Evolutionary conservation across 768 basidiomycete genomes (phyloP), one percentile per base, ranked within the genome.

Genomic region (Lanmaoa pseudosensibilis): DNA sequence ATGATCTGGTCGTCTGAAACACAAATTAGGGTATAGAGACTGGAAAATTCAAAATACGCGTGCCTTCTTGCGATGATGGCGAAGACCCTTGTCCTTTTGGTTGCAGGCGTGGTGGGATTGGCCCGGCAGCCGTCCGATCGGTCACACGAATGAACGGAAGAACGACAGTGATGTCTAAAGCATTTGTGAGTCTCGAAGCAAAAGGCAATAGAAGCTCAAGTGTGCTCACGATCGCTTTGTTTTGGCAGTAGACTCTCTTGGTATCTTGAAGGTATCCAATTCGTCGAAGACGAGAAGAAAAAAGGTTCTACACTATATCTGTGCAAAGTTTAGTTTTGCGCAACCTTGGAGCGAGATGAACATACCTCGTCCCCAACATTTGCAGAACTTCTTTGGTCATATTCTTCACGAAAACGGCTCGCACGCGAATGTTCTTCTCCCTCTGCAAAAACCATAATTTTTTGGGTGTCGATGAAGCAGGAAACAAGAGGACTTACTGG

Each of bases 191-290:
- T n/a, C 21, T 48, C 25, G 10, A 13, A 45, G 19, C 12, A 25
- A 33, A 43, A 16, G 12, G n/a, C 5, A 50, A 65, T 13, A 59
- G 48, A 77, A 72, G 9, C 2, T 30, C 6, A 33, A 33, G 77
- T 73, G 40, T 69, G 23, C 83, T 61, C 60, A 86, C 83, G 84
- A 69, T 86, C 85, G 61, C 82, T 78, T 45, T 70, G 38, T 2
- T 69, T 68, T 16, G 65, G 63, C 5, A 59, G 36, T 1, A 77
- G 54, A 47, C 76, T 78, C 60, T 85, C 84, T 58, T 84, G 80
- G 50, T 81, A 88, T 52, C 84, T 79, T 1, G 83, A 83, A 2
- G 86, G 86, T 58, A 86, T 88, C 84, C 84, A 85, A 56, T 83
- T 85, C 3, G 83, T 65, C 2, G 83, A 81, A 1, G 83, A 85